A percentile compares a stretch with the other conserved stretches of the same genome.
phyloP scores from a whole-genome alignment of 2,329 filamentous ascomycete genomes.

The Juglanconis sp. region DNA sequence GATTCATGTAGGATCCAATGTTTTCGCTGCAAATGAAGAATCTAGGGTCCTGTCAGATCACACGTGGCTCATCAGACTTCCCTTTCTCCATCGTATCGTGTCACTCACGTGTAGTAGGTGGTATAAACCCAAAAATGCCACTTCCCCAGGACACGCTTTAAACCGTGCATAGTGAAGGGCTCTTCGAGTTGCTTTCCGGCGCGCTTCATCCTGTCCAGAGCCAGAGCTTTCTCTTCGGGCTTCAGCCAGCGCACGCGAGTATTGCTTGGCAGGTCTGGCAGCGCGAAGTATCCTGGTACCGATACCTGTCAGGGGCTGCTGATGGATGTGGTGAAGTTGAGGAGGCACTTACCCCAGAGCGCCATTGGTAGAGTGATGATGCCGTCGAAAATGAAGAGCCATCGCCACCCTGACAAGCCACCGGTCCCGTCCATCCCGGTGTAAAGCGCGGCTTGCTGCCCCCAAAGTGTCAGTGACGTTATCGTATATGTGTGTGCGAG shows the following conservation, averaged over 20 bases:
- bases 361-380: constrained; percentile 30
- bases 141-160: constrained; percentile 26
- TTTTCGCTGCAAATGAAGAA: constrained; percentile 27
- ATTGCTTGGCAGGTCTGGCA: constrained; percentile 24
- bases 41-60: constrained; percentile 1
- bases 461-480: background rate
- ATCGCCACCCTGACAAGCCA: constrained; percentile 25
- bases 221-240: constrained; percentile 22
- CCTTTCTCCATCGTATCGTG: background rate
- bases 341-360: constrained; percentile 20
- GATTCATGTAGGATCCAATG: constrained; percentile 27
- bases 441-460: constrained; percentile 24
- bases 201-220: constrained; percentile 24
- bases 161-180: constrained; percentile 18
- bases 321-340: background rate
- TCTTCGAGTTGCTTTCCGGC: constrained; percentile 24
- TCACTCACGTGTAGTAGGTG: constrained; percentile 24
- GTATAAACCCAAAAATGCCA: constrained; percentile 33
- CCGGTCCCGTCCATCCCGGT: constrained; percentile 23
- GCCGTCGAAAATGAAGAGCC: constrained; percentile 28
- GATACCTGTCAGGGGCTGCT: background rate
- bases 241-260: constrained; percentile 26
- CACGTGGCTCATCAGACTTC: background rate
- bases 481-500: background rate
- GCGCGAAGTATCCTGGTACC: constrained; percentile 16